These are phyloP conservation scores for Yamadazyma olivae DNA, from an alignment of 805 yeast species.

Conservation along the genomic window DNA sequence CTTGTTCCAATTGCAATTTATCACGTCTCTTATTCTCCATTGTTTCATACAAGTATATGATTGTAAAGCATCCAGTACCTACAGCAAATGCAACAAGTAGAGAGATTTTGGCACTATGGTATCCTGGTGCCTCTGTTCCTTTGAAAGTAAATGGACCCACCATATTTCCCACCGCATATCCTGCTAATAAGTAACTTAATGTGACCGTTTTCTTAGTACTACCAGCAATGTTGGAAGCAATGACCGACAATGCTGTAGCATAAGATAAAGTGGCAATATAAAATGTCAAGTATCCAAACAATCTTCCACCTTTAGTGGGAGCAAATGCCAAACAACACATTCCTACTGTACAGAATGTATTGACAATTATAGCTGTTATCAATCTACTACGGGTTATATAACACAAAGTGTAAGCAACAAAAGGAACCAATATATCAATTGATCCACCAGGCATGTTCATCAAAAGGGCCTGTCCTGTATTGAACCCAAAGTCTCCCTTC, in stretches of 20 bases:
- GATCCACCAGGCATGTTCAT: slow-evolving; percentile 39
- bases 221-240: slow-evolving; percentile 53
- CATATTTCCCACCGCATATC: slow-evolving; percentile 53
- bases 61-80: slow-evolving; percentile 21
- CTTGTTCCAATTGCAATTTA: slow-evolving; percentile 5
- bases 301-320: slow-evolving; percentile 18
- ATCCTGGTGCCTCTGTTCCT: slow-evolving; percentile 41
- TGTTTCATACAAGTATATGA: slow-evolving; percentile 22
- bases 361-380: slow-evolving; percentile 23
- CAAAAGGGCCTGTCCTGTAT: slow-evolving; percentile 20
- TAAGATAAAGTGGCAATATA: slow-evolving; percentile 22
- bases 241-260: slow-evolving; percentile 28
- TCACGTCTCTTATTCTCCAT: slow-evolving; percentile 39
- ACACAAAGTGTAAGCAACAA: slow-evolving; percentile 20
- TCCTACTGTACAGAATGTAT: slow-evolving; percentile 17
- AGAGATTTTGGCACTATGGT: slow-evolving; percentile 37
- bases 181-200: slow-evolving; percentile 43
- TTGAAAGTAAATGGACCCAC: slow-evolving; percentile 54
- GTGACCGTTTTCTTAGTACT: slow-evolving; percentile 52
- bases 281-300: slow-evolving; percentile 21
- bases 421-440: slow-evolving; percentile 26
- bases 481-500: slow-evolving; percentile 18
- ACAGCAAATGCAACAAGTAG: slow-evolving; percentile 33
- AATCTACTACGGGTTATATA: slow-evolving; percentile 17
- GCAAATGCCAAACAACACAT: slow-evolving; percentile 42